These are phyloP conservation scores for Pterocarpus santalinus DNA, from an alignment of 306 rosid species.

Conservation along the genomic window DNA sequence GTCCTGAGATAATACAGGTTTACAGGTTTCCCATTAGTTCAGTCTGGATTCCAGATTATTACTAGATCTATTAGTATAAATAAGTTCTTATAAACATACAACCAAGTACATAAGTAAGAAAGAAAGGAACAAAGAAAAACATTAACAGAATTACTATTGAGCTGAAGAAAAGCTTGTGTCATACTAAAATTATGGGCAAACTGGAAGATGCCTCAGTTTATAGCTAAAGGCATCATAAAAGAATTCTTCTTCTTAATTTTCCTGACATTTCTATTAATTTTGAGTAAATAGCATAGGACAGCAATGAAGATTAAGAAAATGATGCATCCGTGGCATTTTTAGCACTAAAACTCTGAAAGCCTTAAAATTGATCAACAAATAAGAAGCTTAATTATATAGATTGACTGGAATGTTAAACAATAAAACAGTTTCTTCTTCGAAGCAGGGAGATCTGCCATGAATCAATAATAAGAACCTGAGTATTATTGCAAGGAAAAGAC, in stretches of 20 bases:
- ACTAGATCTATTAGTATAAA: constrained; percentile 1
- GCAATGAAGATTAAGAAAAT: constrained; percentile 24
- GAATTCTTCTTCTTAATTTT: not conserved
- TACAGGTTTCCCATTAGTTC: constrained; percentile 26
- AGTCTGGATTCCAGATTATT: constrained; percentile 25
- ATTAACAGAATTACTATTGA: not conserved
- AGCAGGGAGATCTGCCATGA: constrained; percentile 25
- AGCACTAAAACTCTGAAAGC: constrained; percentile 23
- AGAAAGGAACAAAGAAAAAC: not conserved
- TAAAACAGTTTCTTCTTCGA: not conserved
- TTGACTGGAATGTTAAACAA: constrained; percentile 8
- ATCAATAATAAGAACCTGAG: constrained; percentile 23
- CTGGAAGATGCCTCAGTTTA: constrained; percentile 12
- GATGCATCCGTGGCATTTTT: constrained; percentile 2
- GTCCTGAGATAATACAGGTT: constrained; percentile 34
- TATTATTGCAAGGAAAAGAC: not conserved
- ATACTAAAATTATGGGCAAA: constrained; percentile 5
- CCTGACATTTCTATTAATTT: not conserved
- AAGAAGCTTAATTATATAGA: not conserved
- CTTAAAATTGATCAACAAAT: constrained; percentile 14
- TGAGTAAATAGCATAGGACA: not conserved
- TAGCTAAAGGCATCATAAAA: constrained; percentile 2
- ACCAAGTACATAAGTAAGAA: not conserved
- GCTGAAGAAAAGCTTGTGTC: constrained; percentile 9
- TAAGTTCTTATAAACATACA: not conserved